Percentiles rank a stretch among this genome's conserved stretches.
phyloP scores from a whole-genome alignment of 78 protist species.

The Tieghemostelium lacteum region DNA sequence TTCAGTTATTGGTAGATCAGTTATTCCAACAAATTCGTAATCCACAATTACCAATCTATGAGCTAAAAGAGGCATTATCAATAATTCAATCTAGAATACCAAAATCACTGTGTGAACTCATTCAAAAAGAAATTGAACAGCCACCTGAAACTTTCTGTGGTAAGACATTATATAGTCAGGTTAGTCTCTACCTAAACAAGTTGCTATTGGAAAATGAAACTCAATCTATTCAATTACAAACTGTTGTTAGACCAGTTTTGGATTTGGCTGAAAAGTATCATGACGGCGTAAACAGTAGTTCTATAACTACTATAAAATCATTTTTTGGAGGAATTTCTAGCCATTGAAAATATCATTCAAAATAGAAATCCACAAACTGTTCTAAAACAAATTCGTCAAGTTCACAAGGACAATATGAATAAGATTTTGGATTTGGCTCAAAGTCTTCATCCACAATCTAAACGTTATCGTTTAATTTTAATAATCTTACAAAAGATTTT shows the following conservation, averaged over 20 bases:
- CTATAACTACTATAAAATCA: conserved; percentile 7
- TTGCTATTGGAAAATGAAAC: conserved; percentile 41
- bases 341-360: not conserved
- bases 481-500: conserved; percentile 26
- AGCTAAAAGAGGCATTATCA: conserved; percentile 76
- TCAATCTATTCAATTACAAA: conserved; percentile 1
- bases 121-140: conserved; percentile 32
- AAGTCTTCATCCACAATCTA: conserved; percentile 54
- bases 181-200: conserved; percentile 28
- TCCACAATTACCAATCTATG: conserved; percentile 70
- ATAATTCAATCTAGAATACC: conserved; percentile 84
- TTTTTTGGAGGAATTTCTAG: conserved; percentile 47
- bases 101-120: conserved; percentile 21
- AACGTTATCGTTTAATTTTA: conserved; percentile 15
- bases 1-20: conserved; percentile 1
- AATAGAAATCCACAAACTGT: conserved; percentile 31
- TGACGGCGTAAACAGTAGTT: conserved; percentile 26
- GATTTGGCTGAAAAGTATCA: conserved; percentile 22
- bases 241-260: conserved; percentile 17
- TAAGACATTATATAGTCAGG: not conserved
- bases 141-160: not conserved
- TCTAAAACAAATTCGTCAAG: conserved; percentile 32
- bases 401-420: conserved; percentile 31
- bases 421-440: conserved; percentile 44
- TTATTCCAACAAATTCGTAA: conserved; percentile 54